A percentile compares a stretch with the other conserved stretches of the same genome.
phyloP scores from a whole-genome alignment of 2,329 filamentous ascomycete genomes.

The Sporothrix luriei region DNA sequence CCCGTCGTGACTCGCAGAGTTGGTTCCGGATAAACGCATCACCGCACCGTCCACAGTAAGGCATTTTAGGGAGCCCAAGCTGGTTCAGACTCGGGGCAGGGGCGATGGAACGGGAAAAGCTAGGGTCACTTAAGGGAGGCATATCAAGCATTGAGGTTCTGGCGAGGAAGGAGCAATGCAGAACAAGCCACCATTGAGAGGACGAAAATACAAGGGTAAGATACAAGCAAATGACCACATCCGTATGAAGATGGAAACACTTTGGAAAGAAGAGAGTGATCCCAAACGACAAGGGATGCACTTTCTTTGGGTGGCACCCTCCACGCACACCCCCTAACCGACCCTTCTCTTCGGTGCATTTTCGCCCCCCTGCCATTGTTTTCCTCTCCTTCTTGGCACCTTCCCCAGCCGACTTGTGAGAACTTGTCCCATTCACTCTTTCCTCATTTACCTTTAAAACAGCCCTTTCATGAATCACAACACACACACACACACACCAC shows the following conservation, averaged over 20 bases:
- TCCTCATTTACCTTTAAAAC: conserved; percentile 5
- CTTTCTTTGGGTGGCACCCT: conserved; percentile 21
- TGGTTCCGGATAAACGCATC: not conserved
- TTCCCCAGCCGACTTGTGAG: conserved; percentile 24
- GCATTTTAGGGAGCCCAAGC: not conserved
- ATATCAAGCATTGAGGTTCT: not conserved
- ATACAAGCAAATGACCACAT: not conserved
- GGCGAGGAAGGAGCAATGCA: conserved; percentile 1
- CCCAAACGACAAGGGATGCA: conserved; percentile 12
- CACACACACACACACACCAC: not conserved
- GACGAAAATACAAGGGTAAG: not conserved
- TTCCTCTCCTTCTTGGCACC: not conserved
- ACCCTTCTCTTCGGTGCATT: not conserved
- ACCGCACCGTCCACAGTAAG: conserved; percentile 5
- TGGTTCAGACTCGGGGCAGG: not conserved
- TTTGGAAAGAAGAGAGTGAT: not conserved
- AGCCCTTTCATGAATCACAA: not conserved
- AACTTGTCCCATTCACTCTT: conserved; percentile 3
- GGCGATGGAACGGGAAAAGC: not conserved
- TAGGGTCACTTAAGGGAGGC: not conserved
- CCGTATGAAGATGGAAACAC: conserved; percentile 10
- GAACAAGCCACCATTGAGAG: not conserved
- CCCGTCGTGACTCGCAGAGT: not conserved
- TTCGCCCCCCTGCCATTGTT: not conserved
- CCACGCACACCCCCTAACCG: not conserved